Percentiles rank a stretch among this genome's conserved stretches.
phyloP scores from a whole-genome alignment of 176 grass and related monocot species.

The Themeda triandra region DNA sequence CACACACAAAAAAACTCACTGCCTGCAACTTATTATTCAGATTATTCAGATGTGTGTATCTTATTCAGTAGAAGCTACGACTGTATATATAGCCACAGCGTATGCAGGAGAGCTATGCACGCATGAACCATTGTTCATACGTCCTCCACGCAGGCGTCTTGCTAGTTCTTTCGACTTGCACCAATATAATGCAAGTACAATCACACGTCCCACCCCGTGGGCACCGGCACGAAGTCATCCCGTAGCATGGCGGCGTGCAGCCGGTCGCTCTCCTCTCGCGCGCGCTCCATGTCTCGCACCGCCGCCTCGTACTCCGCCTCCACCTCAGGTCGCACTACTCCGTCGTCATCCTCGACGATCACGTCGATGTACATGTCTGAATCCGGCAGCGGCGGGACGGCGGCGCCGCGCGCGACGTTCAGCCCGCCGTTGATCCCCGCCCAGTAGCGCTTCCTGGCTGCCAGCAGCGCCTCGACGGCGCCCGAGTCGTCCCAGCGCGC shows the following conservation, averaged over 20 bases:
- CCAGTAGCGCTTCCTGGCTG: slow-evolving; percentile 42
- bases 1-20: too few relatives aligned
- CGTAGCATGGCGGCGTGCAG: background rate
- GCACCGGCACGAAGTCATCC: background rate
- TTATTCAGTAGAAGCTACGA: too few relatives aligned
- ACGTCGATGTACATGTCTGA: slow-evolving; percentile 18
- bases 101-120: too few relatives aligned
- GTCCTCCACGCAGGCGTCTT: too few relatives aligned
- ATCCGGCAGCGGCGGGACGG: slow-evolving; percentile 14
- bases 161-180: too few relatives aligned
- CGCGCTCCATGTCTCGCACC: background rate
- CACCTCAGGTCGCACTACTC: background rate
- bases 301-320: slow-evolving; percentile 13
- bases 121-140: too few relatives aligned
- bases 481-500: slow-evolving; percentile 47
- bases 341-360: background rate
- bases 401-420: background rate
- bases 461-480: slow-evolving; percentile 31
- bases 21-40: too few relatives aligned
- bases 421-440: slow-evolving; percentile 27
- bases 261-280: background rate
- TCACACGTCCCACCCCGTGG: background rate
- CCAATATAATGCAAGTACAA: background rate
- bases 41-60: too few relatives aligned
- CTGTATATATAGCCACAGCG: too few relatives aligned